Evolutionary conservation across 768 basidiomycete genomes (phyloP), one percentile per base, ranked within the genome.

Genomic region (Goffeauzyma gilvescens): DNA sequence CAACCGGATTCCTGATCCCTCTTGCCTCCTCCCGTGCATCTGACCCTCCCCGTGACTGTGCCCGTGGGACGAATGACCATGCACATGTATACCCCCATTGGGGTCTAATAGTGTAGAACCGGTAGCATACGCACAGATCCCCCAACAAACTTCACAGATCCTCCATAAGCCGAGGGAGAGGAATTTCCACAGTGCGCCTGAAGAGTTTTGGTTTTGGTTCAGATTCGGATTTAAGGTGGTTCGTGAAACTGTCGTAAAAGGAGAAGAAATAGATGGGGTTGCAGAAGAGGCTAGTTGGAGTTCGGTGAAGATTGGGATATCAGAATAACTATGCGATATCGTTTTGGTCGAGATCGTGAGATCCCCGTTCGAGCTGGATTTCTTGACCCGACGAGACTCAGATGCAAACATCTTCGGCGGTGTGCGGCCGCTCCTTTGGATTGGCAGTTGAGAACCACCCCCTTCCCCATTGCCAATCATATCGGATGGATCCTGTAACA

Each of bases 81-180:
- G n/a, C n/a, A n/a, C n/a, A n/a, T n/a, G n/a, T n/a, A n/a, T n/a
- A n/a, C n/a, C n/a, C n/a, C n/a, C n/a, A n/a, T n/a, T n/a, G n/a
- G n/a, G n/a, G n/a, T n/a, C n/a, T n/a, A n/a, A n/a, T n/a, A n/a
- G n/a, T n/a, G n/a, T n/a, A n/a, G n/a, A n/a, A n/a, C 58, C 61
- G 1, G 57, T 41, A 1, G 61, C 59, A 37, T 52, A 57, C 33
- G 54, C 54, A 37, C 61, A 63, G 4, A 63, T 50, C 9, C 61
- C 61, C 28, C 54, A 50, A 42, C 61, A 63, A 13, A 63, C 31
- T 13, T 50, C 45, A 45, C 54, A 63, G 9, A 57, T 45, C 13
- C 43, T 32, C 26, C 45, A 45, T 22, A 55, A 41, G 4, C 58
- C 30, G 31, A 55, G 55, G 21, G 52, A 54, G 24, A 54, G 55